Evolutionary conservation across 2,329 filamentous ascomycete genomes (phyloP).

Genomic region (Xylaria sp.): DNA sequence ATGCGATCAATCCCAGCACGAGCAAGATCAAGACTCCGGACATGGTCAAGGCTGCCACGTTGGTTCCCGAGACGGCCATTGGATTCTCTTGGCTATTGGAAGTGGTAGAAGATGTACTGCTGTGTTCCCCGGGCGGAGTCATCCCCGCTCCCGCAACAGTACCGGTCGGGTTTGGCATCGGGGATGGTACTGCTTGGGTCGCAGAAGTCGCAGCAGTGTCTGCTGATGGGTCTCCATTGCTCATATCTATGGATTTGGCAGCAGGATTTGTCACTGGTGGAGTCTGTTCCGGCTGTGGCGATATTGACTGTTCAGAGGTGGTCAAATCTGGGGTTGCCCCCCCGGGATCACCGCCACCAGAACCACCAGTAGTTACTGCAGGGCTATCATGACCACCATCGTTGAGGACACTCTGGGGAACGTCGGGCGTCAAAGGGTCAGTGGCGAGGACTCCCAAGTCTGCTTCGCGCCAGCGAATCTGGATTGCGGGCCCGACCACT

Average conservation of each 20-base stretch:
- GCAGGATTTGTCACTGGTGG: no score
- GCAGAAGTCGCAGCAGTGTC: no score
- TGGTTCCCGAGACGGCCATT: conserved; percentile 16
- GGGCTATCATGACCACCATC: no score
- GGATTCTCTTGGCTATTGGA: not conserved
- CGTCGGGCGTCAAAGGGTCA: conserved; percentile 40
- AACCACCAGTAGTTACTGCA: no score
- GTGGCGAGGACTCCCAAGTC: conserved; percentile 41
- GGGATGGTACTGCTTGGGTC: no score
- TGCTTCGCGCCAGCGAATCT: conserved; percentile 42
- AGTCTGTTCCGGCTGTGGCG: no score
- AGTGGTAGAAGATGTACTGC: not conserved
- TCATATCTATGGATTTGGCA: no score
- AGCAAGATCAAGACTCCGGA: conserved; percentile 29
- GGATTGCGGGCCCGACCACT: conserved; percentile 42
- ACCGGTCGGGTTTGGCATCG: no score
- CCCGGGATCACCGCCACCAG: no score
- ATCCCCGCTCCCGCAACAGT: not conserved
- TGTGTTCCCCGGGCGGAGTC: not conserved
- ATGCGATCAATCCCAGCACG: conserved; percentile 15
- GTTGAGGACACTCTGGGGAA: not conserved
- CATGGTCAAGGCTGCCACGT: conserved; percentile 26
- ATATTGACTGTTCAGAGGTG: no score
- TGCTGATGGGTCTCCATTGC: no score
- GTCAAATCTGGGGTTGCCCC: no score